A percentile compares a stretch with the other conserved stretches of the same genome.
These are phyloP conservation scores for Coemansia sp. DNA, from an alignment of 192 early-diverging fungal species.

Conservation along the genomic window DNA sequence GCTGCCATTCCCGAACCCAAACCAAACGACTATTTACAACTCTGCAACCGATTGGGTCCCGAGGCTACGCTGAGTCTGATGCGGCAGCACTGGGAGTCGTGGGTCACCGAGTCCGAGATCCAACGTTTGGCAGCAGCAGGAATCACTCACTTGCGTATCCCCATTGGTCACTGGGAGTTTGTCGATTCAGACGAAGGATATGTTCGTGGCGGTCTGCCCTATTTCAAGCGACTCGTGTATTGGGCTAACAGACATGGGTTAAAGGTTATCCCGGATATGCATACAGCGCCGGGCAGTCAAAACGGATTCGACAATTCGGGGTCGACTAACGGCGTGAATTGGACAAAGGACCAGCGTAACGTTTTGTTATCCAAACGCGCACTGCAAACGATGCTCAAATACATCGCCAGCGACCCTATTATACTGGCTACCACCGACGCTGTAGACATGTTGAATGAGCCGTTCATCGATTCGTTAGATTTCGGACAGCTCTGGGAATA, in stretches of 20 bases:
- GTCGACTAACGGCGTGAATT: conserved; percentile 48
- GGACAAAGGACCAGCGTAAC: conserved; percentile 52
- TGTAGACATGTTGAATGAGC: conserved; percentile 53
- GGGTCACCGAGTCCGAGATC: conserved; percentile 61
- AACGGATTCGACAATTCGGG: conserved; percentile 66
- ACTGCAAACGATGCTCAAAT: conserved; percentile 58
- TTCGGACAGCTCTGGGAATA: conserved; percentile 57
- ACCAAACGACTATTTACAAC: conserved; percentile 51
- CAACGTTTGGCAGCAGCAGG: conserved; percentile 53
- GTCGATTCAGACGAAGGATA: conserved; percentile 58
- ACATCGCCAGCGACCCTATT: conserved; percentile 55
- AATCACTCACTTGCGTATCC: conserved; percentile 61
- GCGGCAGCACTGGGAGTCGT: conserved; percentile 59
- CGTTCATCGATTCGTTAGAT: conserved; percentile 45
- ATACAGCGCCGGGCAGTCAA: conserved; percentile 63
- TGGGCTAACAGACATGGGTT: conserved; percentile 60
- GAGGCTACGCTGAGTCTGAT: conserved; percentile 44
- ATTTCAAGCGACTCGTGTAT: conserved; percentile 53
- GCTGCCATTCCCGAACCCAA: conserved; percentile 51
- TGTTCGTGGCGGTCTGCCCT: conserved; percentile 51
- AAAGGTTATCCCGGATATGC: conserved; percentile 61
- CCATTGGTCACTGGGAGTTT: conserved; percentile 67
- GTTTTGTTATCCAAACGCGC: conserved; percentile 59
- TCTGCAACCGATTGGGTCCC: conserved; percentile 54
- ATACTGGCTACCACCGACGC: conserved; percentile 44